Conservation (phyloP, 148 eudicot genomes). For the Rhododendron molle region DNA sequence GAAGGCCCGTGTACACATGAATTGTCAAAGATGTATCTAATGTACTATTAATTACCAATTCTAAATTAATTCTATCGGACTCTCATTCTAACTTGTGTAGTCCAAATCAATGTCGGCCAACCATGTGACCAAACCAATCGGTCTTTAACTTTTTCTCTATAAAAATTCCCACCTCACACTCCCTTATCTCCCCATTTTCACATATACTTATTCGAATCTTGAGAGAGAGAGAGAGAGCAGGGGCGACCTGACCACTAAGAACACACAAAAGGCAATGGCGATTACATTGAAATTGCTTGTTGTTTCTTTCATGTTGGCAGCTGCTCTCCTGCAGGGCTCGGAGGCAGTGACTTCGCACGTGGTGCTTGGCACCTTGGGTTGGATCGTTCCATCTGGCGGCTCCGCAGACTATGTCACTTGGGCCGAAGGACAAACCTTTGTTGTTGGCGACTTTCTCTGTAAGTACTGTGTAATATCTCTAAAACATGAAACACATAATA, state of each 20-base stretch:
- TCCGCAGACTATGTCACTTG: constrained; percentile 36
- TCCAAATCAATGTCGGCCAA: neutral
- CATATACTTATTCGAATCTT: neutral
- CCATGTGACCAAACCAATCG: too few relatives aligned
- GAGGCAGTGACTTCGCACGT: constrained; percentile 29
- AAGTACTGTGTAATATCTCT: neutral
- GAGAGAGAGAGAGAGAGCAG: neutral
- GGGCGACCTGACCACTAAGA: neutral
- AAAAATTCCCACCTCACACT: neutral
- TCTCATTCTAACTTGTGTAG: neutral
- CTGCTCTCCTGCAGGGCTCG: constrained; percentile 1
- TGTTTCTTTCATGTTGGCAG: neutral
- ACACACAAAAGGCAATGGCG: neutral
- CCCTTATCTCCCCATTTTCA: neutral
- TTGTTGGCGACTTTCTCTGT: constrained; percentile 68
- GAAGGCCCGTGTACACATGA: too few relatives aligned
- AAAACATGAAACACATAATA: too few relatives aligned
- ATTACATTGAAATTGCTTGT: neutral
- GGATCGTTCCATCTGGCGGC: constrained; percentile 28
- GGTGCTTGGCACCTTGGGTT: constrained; percentile 31
- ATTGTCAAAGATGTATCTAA: too few relatives aligned
- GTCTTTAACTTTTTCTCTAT: neutral
- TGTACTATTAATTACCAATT: too few relatives aligned
- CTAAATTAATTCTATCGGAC: neutral
- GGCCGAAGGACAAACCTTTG: constrained; percentile 45